Percentiles rank a stretch among this genome's conserved stretches.
These are phyloP conservation scores for Sordariomycetes sp. DNA, from an alignment of 2,329 filamentous ascomycete genomes.

Conservation along the genomic window DNA sequence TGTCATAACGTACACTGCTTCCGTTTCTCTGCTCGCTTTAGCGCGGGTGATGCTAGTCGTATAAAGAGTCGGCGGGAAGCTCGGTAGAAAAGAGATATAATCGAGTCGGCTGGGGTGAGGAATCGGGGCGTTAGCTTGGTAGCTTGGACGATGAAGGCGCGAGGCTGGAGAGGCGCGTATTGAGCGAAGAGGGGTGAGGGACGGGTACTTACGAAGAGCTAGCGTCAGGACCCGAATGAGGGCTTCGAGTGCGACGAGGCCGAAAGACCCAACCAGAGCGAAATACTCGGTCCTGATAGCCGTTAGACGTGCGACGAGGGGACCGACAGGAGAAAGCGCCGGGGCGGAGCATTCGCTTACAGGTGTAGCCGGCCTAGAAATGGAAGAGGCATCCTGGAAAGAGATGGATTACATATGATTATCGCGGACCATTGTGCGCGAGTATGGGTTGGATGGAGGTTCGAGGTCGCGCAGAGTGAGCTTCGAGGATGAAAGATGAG, in stretches of 20 bases:
- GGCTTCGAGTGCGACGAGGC: slow-evolving; percentile 73
- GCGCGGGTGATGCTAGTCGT: slow-evolving; percentile 58
- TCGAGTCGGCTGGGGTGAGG: slow-evolving; percentile 51
- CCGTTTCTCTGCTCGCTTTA: slow-evolving; percentile 55
- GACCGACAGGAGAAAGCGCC: background rate
- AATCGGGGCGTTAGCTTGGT: background rate
- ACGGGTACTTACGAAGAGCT: slow-evolving; percentile 66
- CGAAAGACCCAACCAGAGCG: slow-evolving; percentile 72
- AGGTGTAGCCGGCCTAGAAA: slow-evolving; percentile 41
- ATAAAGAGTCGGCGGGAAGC: slow-evolving; percentile 79
- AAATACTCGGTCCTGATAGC: slow-evolving; percentile 67
- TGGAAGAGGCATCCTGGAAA: slow-evolving; percentile 34
- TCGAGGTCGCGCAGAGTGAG: background rate
- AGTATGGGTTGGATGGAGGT: background rate
- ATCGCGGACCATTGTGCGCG: background rate
- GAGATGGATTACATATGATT: background rate
- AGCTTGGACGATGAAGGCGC: background rate
- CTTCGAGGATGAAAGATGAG: background rate
- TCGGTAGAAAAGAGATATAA: slow-evolving; percentile 75
- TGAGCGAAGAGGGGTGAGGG: slow-evolving; percentile 1
- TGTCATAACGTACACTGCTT: slow-evolving; percentile 43
- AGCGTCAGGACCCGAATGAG: slow-evolving; percentile 79
- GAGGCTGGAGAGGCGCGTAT: background rate
- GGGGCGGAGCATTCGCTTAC: slow-evolving; percentile 20
- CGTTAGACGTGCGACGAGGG: slow-evolving; percentile 5